phyloP scores from a whole-genome alignment of 2,329 filamentous ascomycete species.

The Cladophialophora chaetospira region DNA sequence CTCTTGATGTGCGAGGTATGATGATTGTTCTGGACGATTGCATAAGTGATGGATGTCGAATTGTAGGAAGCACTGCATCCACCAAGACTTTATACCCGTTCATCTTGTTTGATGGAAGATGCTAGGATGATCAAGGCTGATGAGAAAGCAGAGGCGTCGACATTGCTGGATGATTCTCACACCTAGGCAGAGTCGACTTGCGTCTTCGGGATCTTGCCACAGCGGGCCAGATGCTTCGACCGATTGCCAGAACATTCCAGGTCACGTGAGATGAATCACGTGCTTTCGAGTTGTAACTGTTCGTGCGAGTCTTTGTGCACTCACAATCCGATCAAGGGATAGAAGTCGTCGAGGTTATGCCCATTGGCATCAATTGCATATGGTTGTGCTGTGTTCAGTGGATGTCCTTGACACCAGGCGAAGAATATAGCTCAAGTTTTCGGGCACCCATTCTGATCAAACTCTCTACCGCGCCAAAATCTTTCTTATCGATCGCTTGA shows the following conservation, averaged over 20 bases:
- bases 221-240: constrained; percentile 26
- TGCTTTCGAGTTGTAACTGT: too few relatives aligned
- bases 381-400: constrained; percentile 36
- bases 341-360: too few relatives aligned
- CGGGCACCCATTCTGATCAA: constrained; percentile 77
- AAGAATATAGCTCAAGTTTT: constrained; percentile 80
- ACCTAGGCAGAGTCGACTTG: constrained; percentile 25
- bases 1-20: constrained; percentile 25
- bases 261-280: too few relatives aligned
- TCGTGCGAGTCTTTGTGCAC: too few relatives aligned
- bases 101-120: constrained; percentile 26
- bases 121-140: constrained; percentile 14
- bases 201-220: constrained; percentile 24
- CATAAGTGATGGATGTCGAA: constrained; percentile 35
- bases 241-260: constrained; percentile 20
- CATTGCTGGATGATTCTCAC: constrained; percentile 28
- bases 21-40: constrained; percentile 30
- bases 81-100: constrained; percentile 27
- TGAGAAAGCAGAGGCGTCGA: constrained; percentile 27
- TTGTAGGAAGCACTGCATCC: constrained; percentile 7
- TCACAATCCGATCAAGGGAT: too few relatives aligned
- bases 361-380: too few relatives aligned
- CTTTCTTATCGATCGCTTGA: constrained; percentile 72
- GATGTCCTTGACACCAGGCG: constrained; percentile 78
- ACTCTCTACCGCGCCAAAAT: constrained; percentile 84